phyloP scores from a whole-genome alignment of 2,329 filamentous ascomycete genomes.

The Sarocladiaceae sp. region DNA sequence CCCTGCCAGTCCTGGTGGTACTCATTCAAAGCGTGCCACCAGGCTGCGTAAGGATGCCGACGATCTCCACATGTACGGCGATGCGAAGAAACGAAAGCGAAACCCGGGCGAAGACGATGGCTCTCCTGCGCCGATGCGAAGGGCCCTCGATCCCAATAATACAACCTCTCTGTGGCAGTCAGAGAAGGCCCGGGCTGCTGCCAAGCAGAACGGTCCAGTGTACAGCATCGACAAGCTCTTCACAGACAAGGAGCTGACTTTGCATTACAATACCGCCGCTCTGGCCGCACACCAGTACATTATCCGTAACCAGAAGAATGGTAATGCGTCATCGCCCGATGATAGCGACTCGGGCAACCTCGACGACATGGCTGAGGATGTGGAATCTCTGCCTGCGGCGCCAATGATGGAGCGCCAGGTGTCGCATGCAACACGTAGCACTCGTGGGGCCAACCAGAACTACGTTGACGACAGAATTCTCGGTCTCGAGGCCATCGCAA shows the following conservation, averaged over 20 bases:
- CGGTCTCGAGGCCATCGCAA: conserved; percentile 54
- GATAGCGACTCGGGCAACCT: conserved; percentile 48
- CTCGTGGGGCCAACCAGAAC: conserved; percentile 48
- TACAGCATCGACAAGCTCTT: conserved; percentile 66
- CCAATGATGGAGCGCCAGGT: conserved; percentile 57
- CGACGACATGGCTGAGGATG: conserved; percentile 43
- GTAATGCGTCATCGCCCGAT: conserved; percentile 41
- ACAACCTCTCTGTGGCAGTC: conserved; percentile 58
- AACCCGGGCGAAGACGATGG: conserved; percentile 56
- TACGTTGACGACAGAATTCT: conserved; percentile 52
- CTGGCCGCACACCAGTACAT: conserved; percentile 57
- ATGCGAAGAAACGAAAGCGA: conserved; percentile 57
- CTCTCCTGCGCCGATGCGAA: conserved; percentile 52
- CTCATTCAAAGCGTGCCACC: conserved; percentile 57
- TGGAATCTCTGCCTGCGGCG: conserved; percentile 41
- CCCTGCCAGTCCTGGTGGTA: conserved; percentile 56
- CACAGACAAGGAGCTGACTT: conserved; percentile 61
- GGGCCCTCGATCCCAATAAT: conserved; percentile 48
- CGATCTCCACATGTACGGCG: conserved; percentile 45
- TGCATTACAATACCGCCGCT: conserved; percentile 59
- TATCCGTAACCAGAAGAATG: conserved; percentile 49
- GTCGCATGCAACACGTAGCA: conserved; percentile 59
- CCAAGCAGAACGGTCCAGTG: conserved; percentile 51
- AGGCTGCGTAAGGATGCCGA: conserved; percentile 55
- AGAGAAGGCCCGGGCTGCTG: conserved; percentile 47